Evolutionary conservation across 1,139 yeast species (phyloP).

Genomic region (Candida sanyaensis): DNA sequence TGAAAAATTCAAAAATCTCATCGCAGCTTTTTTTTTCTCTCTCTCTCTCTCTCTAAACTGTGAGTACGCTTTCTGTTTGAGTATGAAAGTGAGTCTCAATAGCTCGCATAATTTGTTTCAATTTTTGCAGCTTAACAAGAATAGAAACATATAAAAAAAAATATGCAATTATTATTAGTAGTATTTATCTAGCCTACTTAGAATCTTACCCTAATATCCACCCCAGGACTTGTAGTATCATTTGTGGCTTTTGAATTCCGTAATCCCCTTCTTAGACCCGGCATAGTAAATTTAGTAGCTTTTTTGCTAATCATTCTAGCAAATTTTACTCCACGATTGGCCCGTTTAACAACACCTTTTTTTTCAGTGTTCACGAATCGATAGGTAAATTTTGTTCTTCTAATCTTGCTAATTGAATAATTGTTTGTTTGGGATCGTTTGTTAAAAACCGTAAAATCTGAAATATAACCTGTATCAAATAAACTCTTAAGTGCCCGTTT

Average conservation of each 20-base stretch:
- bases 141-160: neutral
- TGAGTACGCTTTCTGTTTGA: no score
- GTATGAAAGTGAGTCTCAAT: no score
- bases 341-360: conserved; percentile 16
- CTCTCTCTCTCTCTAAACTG: neutral
- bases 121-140: neutral
- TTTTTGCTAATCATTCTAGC: conserved; percentile 26
- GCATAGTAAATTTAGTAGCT: conserved; percentile 25
- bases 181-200: neutral
- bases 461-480: conserved; percentile 28
- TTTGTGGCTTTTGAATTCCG: conserved; percentile 4
- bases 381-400: conserved; percentile 24
- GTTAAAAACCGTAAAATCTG: conserved; percentile 32
- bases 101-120: neutral
- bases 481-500: conserved; percentile 30
- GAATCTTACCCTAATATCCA: conserved; percentile 17
- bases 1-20: conserved; percentile 5
- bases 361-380: conserved; percentile 19
- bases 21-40: conserved; percentile 3
- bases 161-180: neutral
- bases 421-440: conserved; percentile 13
- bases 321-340: conserved; percentile 27
- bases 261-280: conserved; percentile 15
- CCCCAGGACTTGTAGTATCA: neutral
- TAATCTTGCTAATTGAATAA: conserved; percentile 26